Evolutionary conservation across 2,329 filamentous ascomycete genomes (phyloP).

Genomic region (Ceratocystis eucalypticola): DNA sequence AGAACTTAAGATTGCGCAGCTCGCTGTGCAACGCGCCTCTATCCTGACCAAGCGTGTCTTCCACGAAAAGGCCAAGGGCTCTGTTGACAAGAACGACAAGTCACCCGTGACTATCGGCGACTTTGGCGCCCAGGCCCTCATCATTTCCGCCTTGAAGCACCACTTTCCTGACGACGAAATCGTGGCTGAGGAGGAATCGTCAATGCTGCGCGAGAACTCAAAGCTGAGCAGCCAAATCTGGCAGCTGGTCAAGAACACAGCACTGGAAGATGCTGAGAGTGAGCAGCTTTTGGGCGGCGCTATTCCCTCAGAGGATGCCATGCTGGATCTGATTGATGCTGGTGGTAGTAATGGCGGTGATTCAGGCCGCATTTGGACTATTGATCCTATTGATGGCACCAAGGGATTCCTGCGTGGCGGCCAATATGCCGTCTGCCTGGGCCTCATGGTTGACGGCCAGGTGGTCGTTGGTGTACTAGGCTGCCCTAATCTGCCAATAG

Average conservation of each 20-base stretch:
- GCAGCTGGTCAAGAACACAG: constrained; percentile 56
- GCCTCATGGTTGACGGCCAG: constrained; percentile 79
- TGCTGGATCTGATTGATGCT: constrained; percentile 54
- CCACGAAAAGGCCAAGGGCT: constrained; percentile 83
- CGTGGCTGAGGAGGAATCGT: constrained; percentile 89
- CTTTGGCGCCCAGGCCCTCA: constrained; percentile 92
- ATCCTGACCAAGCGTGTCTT: constrained; percentile 42
- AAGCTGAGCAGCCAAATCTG: constrained; percentile 59
- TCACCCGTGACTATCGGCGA: constrained; percentile 96
- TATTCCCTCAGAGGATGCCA: constrained; percentile 49
- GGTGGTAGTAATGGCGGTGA: constrained; percentile 58
- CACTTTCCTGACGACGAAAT: constrained; percentile 86
- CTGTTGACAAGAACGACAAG: constrained; percentile 76
- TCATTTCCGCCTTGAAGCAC: constrained; percentile 77
- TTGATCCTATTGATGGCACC: constrained; percentile 95
- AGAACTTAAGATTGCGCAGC: constrained; percentile 70
- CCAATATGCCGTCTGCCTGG: constrained; percentile 93
- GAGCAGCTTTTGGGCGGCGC: constrained; percentile 59
- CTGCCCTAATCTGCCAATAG: constrained; percentile 86
- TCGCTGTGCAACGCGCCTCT: constrained; percentile 69
- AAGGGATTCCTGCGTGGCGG: constrained; percentile 93
- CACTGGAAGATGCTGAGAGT: constrained; percentile 43
- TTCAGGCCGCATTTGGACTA: constrained; percentile 77
- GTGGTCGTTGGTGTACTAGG: constrained; percentile 90
- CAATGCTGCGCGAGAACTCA: constrained; percentile 58